Conservation (phyloP, 2,329 filamentous ascomycete species). For the Pseudocercospora crystallina region DNA sequence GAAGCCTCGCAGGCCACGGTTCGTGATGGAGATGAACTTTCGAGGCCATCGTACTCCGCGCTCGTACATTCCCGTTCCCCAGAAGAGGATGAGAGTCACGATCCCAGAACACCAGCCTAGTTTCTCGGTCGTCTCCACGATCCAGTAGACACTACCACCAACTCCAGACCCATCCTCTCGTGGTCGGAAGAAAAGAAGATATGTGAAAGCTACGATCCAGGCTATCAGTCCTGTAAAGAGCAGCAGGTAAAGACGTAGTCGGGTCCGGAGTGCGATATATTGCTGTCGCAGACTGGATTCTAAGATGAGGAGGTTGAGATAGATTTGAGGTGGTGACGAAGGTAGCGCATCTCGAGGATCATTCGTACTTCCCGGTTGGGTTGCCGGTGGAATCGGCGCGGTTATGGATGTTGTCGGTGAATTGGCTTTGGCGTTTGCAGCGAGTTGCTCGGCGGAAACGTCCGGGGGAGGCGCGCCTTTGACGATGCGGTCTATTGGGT, state of each 20-base stretch:
- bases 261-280: constrained; percentile 84
- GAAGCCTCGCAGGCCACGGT: constrained; percentile 84
- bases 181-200: constrained; percentile 91
- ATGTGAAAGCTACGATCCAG: constrained; percentile 84
- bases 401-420: constrained; percentile 42
- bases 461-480: constrained; percentile 78
- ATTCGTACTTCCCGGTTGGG: constrained; percentile 37
- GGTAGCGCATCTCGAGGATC: constrained; percentile 80
- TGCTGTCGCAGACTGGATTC: constrained; percentile 91
- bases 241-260: constrained; percentile 88
- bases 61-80: constrained; percentile 96
- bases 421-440: constrained; percentile 35
- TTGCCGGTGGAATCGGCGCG: constrained; percentile 36
- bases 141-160: constrained; percentile 94
- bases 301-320: constrained; percentile 95
- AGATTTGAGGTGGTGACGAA: constrained; percentile 93
- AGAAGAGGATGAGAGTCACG: constrained; percentile 81
- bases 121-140: constrained; percentile 85
- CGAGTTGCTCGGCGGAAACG: constrained; percentile 46
- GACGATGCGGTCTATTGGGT: constrained; percentile 75
- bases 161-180: constrained; percentile 89
- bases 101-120: constrained; percentile 88
- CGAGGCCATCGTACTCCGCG: constrained; percentile 91
- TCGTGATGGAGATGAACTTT: constrained; percentile 84
- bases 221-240: constrained; percentile 75